Conservation (phyloP, 1,139 yeast genomes). For the Lodderomyces theae region DNA sequence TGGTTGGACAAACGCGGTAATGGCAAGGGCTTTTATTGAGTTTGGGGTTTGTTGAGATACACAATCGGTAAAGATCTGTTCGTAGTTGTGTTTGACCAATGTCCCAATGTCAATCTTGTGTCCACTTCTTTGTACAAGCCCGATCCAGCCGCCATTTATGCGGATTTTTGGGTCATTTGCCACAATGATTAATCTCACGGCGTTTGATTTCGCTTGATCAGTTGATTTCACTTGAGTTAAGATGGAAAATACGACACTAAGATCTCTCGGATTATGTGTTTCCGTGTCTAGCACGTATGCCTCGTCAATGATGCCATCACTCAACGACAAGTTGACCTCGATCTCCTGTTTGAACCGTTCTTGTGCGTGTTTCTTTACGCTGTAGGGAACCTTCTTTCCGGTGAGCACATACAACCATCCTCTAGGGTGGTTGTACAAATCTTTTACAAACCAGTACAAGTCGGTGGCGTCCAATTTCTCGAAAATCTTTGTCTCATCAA, state of each 20-base stretch:
- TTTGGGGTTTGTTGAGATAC: conserved; percentile 26
- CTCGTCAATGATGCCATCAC: conserved; percentile 16
- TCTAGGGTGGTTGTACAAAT: conserved; percentile 37
- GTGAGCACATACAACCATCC: conserved; percentile 42
- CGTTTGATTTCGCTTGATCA: conserved; percentile 22
- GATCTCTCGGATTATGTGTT: conserved; percentile 17
- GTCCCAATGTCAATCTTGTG: conserved; percentile 59
- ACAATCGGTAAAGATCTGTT: conserved; percentile 30
- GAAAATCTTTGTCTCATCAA: conserved; percentile 46
- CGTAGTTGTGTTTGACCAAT: conserved; percentile 44
- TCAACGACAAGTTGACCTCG: conserved; percentile 19
- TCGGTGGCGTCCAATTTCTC: conserved; percentile 49
- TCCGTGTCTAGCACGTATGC: conserved; percentile 13
- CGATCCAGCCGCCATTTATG: conserved; percentile 73
- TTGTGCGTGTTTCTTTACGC: conserved; percentile 31
- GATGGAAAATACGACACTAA: conserved; percentile 32
- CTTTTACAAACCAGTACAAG: conserved; percentile 50
- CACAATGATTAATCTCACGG: conserved; percentile 47
- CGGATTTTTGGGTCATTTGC: conserved; percentile 49
- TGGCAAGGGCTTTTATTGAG: conserved; percentile 58
- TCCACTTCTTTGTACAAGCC: conserved; percentile 56
- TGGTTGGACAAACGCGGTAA: conserved; percentile 70
- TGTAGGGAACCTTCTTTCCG: conserved; percentile 35
- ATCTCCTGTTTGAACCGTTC: conserved; percentile 21
- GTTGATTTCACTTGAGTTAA: conserved; percentile 38